Evolutionary conservation across 1,284 basidiomycete species (phyloP), one percentile per base, ranked within the genome.

Genomic region (Trichosporon faecale): DNA sequence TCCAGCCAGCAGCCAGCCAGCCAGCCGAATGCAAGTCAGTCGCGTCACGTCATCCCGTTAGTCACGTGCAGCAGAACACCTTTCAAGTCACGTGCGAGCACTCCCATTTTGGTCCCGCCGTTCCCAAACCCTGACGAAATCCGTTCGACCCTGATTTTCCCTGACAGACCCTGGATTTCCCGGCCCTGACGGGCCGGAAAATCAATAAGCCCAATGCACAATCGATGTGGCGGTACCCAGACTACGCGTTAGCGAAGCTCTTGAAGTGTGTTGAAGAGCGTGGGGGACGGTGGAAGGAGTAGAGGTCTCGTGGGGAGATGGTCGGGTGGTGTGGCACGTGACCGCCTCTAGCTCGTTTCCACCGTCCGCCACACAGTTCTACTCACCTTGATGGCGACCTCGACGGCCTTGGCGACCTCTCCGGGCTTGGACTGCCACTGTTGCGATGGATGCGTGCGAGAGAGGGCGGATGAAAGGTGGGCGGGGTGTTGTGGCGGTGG

Each of bases 321-420:
- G 25, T 12, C 55, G 55, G 55, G 55, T 60, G 55, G 55, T 29
- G 14, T 31, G 55, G 27, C 25, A 29, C 25, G 55, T 60, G 55
- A 33, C 31, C 31, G 31, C 29, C 33, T 33, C 16, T 9, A 29
- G 9, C 61, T n/a, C 61, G 18, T 7, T 18, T 7, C 64, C 14
- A n/a, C n/a, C 33, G 23, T 3, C 65, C 35, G 23, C 55, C 35
- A n/a, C 35, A 21, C 9, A 16, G 21, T 37, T 8, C 33, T 18
- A 73, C 77, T 73, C 67, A 78, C 74, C 75, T 81, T 79, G 72
- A 84, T 77, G 31, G 80, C 80, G 68, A 73, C 72, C 74, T 81
- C 80, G 71, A 85, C 84, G 67, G 83, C 83, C 74, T 82, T 81
- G 68, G 80, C 78, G 74, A 84, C 83, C 72, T 84, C 79, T 73